Evolutionary conservation across 2,329 filamentous ascomycete genomes (phyloP), one percentile per base, ranked within the genome.

Genomic region (Endothia cerciana): DNA sequence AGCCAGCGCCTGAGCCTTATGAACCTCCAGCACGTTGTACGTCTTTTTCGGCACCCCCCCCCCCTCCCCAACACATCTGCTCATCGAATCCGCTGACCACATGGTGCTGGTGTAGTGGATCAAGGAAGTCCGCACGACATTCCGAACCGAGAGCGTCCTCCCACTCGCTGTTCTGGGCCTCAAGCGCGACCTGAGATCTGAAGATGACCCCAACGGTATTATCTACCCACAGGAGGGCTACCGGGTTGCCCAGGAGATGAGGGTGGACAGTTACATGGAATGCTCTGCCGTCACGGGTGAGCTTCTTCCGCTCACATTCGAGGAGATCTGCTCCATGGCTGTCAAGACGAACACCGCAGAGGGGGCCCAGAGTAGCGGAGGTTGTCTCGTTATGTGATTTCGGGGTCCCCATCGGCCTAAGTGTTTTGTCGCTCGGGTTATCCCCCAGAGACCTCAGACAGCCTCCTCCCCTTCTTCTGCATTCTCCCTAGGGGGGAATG

Each of bases 171-270:
- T 89, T 17, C 75, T 88, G 3, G 87, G 87, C 13, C 76, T 89
- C 67, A 89, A 89, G 75, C 79, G 87, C 66, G 87, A 89, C 70
- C 74, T 88, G 62, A 78, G 85, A 64, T 85, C 83, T 2, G 85
- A 87, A 67, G 77, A 78, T 15, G 86, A 89, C 70, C 85, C 85
- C 2, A 86, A 87, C 66, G 85, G 85, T 38, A 82, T 85, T 69
- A 85, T 89, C 61, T 85, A 86, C 68, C 87, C 87, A 13, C 83
- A 89, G 68, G 87, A 89, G 74, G 87, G 80, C 1, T 86, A 87
- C 71, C 79, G 79, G 33, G 73, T 82, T 60, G 82, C 87, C 28
- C 85, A 88, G 71, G 81, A 83, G 69, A 80, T 89, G 79, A 78
- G 87, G 62, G 85, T 82, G 57, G 87, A 89, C 74, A 84, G 83